These are phyloP conservation scores for Penicillium soppii DNA, from an alignment of 495 filamentous ascomycete genomes.

Conservation along the genomic window DNA sequence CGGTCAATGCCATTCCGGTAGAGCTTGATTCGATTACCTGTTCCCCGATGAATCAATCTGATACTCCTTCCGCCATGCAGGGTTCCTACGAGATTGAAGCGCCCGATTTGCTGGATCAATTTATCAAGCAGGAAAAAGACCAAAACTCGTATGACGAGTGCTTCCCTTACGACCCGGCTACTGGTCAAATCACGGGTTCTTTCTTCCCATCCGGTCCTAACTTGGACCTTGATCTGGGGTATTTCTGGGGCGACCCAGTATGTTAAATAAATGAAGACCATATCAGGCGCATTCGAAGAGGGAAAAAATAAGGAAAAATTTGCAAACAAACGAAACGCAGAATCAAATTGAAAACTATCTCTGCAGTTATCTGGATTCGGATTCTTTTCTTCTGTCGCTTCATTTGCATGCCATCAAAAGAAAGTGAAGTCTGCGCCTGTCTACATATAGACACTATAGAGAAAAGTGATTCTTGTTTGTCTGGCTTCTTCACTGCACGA, in stretches of 20 bases:
- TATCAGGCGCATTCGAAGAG: neutral
- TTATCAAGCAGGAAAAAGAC: constrained; percentile 23
- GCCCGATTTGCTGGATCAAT: constrained; percentile 25
- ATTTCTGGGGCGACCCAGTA: constrained; percentile 35
- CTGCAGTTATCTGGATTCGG: neutral
- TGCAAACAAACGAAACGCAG: neutral
- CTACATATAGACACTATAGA: constrained; percentile 2
- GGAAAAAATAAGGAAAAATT: neutral
- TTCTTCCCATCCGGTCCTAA: constrained; percentile 36
- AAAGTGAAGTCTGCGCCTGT: constrained; percentile 1
- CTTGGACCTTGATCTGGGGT: constrained; percentile 36
- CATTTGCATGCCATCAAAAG: constrained; percentile 10
- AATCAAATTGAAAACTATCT: constrained; percentile 2
- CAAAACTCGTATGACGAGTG: constrained; percentile 32
- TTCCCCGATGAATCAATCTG: constrained; percentile 28
- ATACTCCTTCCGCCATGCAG: constrained; percentile 16
- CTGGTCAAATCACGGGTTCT: constrained; percentile 42
- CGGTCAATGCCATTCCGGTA: constrained; percentile 18
- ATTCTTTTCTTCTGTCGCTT: constrained; percentile 5
- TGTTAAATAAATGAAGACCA: constrained; percentile 12
- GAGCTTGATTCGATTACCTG: constrained; percentile 28
- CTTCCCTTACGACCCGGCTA: constrained; percentile 39
- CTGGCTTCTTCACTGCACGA: neutral
- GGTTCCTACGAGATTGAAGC: constrained; percentile 20
- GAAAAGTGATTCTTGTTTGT: constrained; percentile 7